phyloP scores from a whole-genome alignment of 108 stramenopile genomes.

The Cyclotella cryptica region DNA sequence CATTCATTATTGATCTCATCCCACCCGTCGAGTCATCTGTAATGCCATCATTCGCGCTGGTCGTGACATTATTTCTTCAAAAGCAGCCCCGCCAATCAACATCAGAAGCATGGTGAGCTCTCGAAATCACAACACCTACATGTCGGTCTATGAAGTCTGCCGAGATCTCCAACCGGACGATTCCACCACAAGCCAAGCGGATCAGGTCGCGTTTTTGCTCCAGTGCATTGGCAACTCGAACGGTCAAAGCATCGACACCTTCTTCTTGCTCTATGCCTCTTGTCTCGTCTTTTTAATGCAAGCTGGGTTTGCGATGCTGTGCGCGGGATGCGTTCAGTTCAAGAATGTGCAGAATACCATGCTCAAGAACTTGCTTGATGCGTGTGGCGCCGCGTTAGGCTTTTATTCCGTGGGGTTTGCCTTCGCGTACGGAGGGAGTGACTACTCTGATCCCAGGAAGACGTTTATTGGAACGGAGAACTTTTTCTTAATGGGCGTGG shows the following conservation, averaged over 20 bases:
- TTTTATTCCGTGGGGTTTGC: conserved; percentile 89
- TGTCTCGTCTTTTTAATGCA: conserved; percentile 91
- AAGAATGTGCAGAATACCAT: conserved; percentile 93
- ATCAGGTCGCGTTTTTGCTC: conserved; percentile 14
- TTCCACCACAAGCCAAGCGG: conserved; percentile 2
- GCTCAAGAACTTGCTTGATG: conserved; percentile 91
- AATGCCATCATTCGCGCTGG: too few species aligned
- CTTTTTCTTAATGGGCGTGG: conserved; percentile 58
- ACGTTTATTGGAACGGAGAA: conserved; percentile 71
- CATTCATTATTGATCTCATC: too few species aligned
- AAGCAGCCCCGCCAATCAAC: background rate
- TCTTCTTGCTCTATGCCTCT: conserved; percentile 74
- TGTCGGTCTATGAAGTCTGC: conserved; percentile 27
- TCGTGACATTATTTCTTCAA: background rate
- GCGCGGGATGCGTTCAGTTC: conserved; percentile 83
- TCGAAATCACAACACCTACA: conserved; percentile 19
- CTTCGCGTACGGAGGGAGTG: conserved; percentile 78
- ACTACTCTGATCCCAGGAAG: conserved; percentile 35
- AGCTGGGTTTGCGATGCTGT: conserved; percentile 76
- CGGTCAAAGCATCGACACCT: conserved; percentile 40
- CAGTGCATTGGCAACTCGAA: conserved; percentile 29
- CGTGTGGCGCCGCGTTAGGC: conserved; percentile 75
- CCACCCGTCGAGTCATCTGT: too few species aligned
- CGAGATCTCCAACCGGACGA: background rate
- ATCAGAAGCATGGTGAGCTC: background rate